Percentiles rank a stretch among this genome's conserved stretches.
Conservation (phyloP, 2,329 filamentous ascomycete genomes). For the Pseudofabraea citricarpa region DNA sequence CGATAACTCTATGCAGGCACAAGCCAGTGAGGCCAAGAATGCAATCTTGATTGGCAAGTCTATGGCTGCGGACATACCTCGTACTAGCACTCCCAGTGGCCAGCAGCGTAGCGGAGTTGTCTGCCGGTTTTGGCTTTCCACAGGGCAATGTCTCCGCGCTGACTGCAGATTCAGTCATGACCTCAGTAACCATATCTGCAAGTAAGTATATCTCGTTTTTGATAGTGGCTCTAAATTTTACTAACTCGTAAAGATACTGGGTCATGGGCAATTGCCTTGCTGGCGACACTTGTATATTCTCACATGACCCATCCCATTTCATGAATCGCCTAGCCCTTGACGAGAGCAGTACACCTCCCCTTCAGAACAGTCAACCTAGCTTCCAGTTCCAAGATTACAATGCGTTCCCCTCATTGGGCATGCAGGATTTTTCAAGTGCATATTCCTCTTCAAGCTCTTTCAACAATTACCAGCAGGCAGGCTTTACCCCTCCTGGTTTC, state of each 20-base stretch:
- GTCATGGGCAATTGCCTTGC: constrained; percentile 92
- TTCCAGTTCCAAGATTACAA: constrained; percentile 81
- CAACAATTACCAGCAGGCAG: constrained; percentile 45
- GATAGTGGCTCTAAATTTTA: constrained; percentile 6
- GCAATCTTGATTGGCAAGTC: constrained; percentile 83
- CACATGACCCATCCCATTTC: constrained; percentile 85
- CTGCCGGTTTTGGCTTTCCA: constrained; percentile 95
- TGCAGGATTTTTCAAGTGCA: constrained; percentile 52
- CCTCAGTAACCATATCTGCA: constrained; percentile 93
- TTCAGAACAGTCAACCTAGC: constrained; percentile 55
- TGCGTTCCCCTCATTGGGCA: constrained; percentile 67
- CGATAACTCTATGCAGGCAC: constrained; percentile 40
- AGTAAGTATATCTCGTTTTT: constrained; percentile 58
- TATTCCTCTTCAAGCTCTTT: constrained; percentile 34
- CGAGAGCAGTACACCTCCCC: constrained; percentile 60
- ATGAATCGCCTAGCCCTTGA: constrained; percentile 77
- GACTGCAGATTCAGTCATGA: constrained; percentile 98
- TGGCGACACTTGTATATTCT: constrained; percentile 92
- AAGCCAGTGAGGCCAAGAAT: constrained; percentile 53
- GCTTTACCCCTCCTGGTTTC: constrained; percentile 63
- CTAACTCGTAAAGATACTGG: constrained; percentile 66
- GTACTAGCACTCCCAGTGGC: constrained; percentile 71
- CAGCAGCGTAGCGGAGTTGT: constrained; percentile 82
- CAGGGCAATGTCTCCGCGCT: constrained; percentile 89
- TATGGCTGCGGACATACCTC: constrained; percentile 65